Base-by-base conservation (phyloP, 2,329 filamentous ascomycete genomes). In the Escovopsis weberi region DNA sequence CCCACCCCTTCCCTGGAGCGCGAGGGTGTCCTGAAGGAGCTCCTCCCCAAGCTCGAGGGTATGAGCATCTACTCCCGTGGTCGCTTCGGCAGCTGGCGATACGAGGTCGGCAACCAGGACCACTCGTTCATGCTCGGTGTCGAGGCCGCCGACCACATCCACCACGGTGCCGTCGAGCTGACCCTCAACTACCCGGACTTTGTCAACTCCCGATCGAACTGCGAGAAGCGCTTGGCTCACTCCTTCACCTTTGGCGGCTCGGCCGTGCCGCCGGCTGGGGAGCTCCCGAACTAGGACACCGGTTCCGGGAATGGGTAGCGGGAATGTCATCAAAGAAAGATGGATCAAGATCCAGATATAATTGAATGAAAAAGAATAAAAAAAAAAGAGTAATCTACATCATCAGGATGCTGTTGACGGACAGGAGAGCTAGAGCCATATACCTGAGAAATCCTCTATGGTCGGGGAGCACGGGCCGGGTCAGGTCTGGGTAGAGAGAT, bases 51-150 rank as follows among this genome's bases (percentile, higher is more conserved):
- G 69, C 81, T 98, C 46, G 82, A 94, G 68, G 83, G 79, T 49
- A 78, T 85, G 72, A 89, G 80, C 60, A 98, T 98, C 67, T 85
- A 81, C 71, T 94, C 88, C 38, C 86, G 91, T 65, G 91, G 91
- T 55, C 88, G 91, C 50, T 98, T 98, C 66, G 91, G 91, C 56
- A 89, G 82, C 72, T 98, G 91, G 91, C 77, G 86, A 60, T 98
- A 98, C 70, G 91, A 98, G 68, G 85, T 78, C 51, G 87, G 86
- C 59, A 94, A 94, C 75, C 87, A 94, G 74, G 88, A 95, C 66
- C 88, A 95, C 74, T 89, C 83, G 26, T 95, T 95, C 67, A 95
- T 95, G 88, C 72, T 94, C 48, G 88, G 88, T 60, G 88, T 94
- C 18, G 88, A 95, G 68, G 88, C 88, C 39, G 87, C 79, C 34